Evolutionary conservation across 2,329 filamentous ascomycete genomes (phyloP).

Genomic region (Penicillium corylophilum): DNA sequence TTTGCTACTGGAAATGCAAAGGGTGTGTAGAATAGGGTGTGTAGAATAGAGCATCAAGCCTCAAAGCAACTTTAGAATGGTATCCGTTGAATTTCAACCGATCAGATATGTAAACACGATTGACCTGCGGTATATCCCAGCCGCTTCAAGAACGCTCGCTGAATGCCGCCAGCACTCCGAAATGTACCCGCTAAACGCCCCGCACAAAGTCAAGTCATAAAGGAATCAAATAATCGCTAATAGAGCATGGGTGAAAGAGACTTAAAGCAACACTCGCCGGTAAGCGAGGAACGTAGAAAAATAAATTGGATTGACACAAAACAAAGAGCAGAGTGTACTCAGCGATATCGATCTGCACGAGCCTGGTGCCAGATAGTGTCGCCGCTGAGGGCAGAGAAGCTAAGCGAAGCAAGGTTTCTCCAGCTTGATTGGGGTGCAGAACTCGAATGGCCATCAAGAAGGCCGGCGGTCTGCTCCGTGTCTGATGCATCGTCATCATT

Average conservation of each 20-base stretch:
- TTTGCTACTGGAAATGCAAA: background rate
- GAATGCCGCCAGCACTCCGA: slow-evolving; percentile 20
- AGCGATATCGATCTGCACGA: slow-evolving; percentile 41
- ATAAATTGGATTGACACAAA: slow-evolving; percentile 12
- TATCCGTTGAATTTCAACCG: slow-evolving; percentile 4
- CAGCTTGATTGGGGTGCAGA: slow-evolving; percentile 41
- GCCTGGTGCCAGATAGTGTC: slow-evolving; percentile 48
- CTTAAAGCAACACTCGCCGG: slow-evolving; percentile 12
- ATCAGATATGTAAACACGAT: slow-evolving; percentile 16
- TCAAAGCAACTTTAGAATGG: background rate
- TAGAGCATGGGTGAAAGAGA: slow-evolving; percentile 27
- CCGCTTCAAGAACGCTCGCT: slow-evolving; percentile 18
- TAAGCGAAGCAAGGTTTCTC: slow-evolving; percentile 46
- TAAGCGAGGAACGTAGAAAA: slow-evolving; percentile 7
- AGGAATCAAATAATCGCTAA: slow-evolving; percentile 34
- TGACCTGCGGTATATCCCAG: slow-evolving; percentile 22
- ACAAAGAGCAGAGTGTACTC: slow-evolving; percentile 15
- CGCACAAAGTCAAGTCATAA: slow-evolving; percentile 16
- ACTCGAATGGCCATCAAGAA: slow-evolving; percentile 33
- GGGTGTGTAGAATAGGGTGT: background rate
- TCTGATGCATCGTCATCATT: slow-evolving; percentile 41
- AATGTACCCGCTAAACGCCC: slow-evolving; percentile 29
- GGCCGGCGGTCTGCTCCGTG: slow-evolving; percentile 43
- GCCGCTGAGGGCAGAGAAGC: slow-evolving; percentile 47
- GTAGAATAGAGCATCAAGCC: background rate